Conservation (phyloP, 129 eudicot species). For the Lactuca sativa region DNA sequence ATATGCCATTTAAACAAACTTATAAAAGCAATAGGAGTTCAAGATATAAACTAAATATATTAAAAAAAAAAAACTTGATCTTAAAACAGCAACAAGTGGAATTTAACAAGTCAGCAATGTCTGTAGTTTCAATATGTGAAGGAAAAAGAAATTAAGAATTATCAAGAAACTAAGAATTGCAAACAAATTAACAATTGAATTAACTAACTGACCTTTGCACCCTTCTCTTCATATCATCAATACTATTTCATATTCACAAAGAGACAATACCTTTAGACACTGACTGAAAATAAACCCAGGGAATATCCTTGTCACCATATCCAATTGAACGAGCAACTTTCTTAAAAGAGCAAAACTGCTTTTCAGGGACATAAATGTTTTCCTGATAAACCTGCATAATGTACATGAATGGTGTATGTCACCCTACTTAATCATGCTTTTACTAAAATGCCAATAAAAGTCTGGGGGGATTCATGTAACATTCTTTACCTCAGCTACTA, state of each 20-base stretch:
- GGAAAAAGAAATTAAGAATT: too few species aligned
- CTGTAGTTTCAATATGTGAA: constrained; percentile 39
- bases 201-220: constrained; percentile 74
- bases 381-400: too few species aligned
- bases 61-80: too few species aligned
- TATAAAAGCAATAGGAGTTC: too few species aligned
- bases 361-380: constrained; percentile 85
- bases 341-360: constrained; percentile 90
- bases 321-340: constrained; percentile 89
- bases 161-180: background rate
- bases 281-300: constrained; percentile 87
- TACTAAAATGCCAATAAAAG: too few species aligned
- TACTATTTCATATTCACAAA: too few species aligned
- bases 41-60: too few species aligned
- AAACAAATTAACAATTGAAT: background rate
- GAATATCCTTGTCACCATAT: constrained; percentile 81
- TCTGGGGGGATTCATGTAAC: too few species aligned
- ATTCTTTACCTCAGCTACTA: constrained; percentile 82
- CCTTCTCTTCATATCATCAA: too few species aligned
- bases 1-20: too few species aligned
- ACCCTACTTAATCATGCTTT: constrained; percentile 75
- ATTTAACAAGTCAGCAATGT: too few species aligned
- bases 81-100: too few species aligned
- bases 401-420: constrained; percentile 93
- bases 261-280: constrained; percentile 85